Evolutionary conservation across 805 yeast species (phyloP), one percentile per base, ranked within the genome.

Genomic region (Candida bentonensis): DNA sequence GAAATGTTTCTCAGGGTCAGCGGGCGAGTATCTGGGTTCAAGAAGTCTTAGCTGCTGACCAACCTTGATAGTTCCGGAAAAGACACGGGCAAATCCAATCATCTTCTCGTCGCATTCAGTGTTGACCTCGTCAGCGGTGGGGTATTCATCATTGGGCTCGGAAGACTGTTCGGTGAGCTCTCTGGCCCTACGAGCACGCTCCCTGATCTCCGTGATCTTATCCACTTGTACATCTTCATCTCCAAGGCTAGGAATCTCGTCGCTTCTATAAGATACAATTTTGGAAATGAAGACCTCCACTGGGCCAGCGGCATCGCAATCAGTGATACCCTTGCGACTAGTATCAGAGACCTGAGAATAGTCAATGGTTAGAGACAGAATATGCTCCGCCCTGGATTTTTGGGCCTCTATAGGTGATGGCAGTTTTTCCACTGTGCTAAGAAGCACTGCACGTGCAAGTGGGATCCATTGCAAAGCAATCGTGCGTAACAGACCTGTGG

Each of bases 381-480:
- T 71, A 13, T 73, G 73, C 9, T 79, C 81, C 49, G 85, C 73
- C 51, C 96, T 73, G 26, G 70, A 74, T 21, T 62, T 63, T 60
- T 92, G 99, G 0, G 96, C 83, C 1, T 58, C 66, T 3, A 70
- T 54, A 1, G 98, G 98, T 4, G 94, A 82, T 0, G 96, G 96
- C 41, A 92, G 61, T 48, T 76, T 75, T 47, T 86, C 92, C 25
- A 88, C 79, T 3, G 89, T 94, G 1, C 94, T 78, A 7, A 92
- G 70, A 23, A 92, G 64, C 5, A 89, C 73, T 0, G 97, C 84
- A 30, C 83, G 79, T 21, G 96, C 82, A 3, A 92, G 75, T 0
- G 99, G 97, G 21, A 92, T 66, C 96, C 98, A 92, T 57, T 89
- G 96, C 1, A 86, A 76, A 76, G 89, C 77, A 3, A 92, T 73